Base-by-base conservation (phyloP, 306 rosid genomes). In the Glycine soja region DNA sequence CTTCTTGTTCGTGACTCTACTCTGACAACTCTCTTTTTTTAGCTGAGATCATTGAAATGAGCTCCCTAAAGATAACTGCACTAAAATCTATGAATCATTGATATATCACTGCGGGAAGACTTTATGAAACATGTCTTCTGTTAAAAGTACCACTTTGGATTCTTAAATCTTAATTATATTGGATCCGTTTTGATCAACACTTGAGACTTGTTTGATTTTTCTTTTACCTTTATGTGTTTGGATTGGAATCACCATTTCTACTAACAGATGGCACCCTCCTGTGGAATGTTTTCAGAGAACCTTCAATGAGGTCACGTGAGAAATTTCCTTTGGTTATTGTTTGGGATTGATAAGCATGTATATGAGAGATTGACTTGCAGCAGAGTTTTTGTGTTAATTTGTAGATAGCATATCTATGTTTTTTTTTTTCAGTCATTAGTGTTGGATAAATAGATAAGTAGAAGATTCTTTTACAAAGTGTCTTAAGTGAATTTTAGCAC, bases 371-470 rank as follows among this genome's bases (percentile, higher is more conserved):
- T 50, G 51, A 45, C 66, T 72, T 77, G 74, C 45, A 2, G 69
- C 48, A 14, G 53, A 47, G 61, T 18, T 76, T 59, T 43, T 75
- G 5, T 82, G 69, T 53, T 38, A 18, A 70, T 40, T 46, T 13
- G 4, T 69, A 50, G 9, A 10, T 46, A 6, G 40, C 71, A 58
- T 13, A 3, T 40, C 53, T 40, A 70, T 45, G 14, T 15, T 70
- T 76, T 12, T 61, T 12, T 61, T 24, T 69, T 58, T 43, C 18
- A 63, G 11, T 61, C 46, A 14, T 32, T 36, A 77, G 1, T 81
- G 69, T 30, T 72, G 80, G 30, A 64, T 70, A 18, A 65, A 57
- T n/a, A 53, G 38, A 72, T 57, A 38, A 53, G 36, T 63, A 19
- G 12, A 54, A 53, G 59, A 53, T 45, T 62, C 38, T 12, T 43